Evolutionary conservation across 352 stramenopile genomes (phyloP).

Genomic region (Pseudoperonospora humuli): DNA sequence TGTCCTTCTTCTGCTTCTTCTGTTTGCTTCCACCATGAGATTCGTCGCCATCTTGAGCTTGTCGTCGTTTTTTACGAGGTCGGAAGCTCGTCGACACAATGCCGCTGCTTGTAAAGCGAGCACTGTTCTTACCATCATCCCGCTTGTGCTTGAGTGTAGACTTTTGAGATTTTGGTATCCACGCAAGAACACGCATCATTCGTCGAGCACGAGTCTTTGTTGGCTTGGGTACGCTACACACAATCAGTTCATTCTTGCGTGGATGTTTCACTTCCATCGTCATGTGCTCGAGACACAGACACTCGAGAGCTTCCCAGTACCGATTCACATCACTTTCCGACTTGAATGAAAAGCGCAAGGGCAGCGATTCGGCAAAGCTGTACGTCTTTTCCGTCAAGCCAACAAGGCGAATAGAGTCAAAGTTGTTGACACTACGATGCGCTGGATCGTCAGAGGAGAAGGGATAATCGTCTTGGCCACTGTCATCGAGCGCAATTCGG

Average conservation of each 20-base stretch:
- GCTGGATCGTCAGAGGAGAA: conserved; percentile 4
- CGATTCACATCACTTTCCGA: conserved; percentile 35
- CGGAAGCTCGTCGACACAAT: conserved; percentile 59
- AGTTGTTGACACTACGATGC: conserved; percentile 21
- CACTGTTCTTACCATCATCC: neutral
- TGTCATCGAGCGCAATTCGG: conserved; percentile 48
- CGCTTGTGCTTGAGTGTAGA: conserved; percentile 21
- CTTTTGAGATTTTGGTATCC: conserved; percentile 68
- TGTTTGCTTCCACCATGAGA: conserved; percentile 3
- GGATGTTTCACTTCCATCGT: conserved; percentile 64
- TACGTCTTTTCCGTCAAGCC: conserved; percentile 64
- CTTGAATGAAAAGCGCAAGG: conserved; percentile 45
- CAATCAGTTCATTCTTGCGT: conserved; percentile 37
- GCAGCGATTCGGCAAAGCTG: conserved; percentile 50
- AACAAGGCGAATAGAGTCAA: conserved; percentile 38
- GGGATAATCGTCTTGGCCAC: conserved; percentile 1
- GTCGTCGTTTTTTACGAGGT: conserved; percentile 27
- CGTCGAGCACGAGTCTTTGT: conserved; percentile 47
- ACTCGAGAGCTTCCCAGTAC: conserved; percentile 79
- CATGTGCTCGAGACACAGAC: conserved; percentile 72
- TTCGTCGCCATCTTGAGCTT: conserved; percentile 5
- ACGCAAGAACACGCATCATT: conserved; percentile 63
- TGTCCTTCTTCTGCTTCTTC: conserved; percentile 13
- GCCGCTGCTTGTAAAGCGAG: conserved; percentile 29
- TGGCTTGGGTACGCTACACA: conserved; percentile 58